Conservation (phyloP, 768 basidiomycete genomes). For the Lyophyllum atratum region DNA sequence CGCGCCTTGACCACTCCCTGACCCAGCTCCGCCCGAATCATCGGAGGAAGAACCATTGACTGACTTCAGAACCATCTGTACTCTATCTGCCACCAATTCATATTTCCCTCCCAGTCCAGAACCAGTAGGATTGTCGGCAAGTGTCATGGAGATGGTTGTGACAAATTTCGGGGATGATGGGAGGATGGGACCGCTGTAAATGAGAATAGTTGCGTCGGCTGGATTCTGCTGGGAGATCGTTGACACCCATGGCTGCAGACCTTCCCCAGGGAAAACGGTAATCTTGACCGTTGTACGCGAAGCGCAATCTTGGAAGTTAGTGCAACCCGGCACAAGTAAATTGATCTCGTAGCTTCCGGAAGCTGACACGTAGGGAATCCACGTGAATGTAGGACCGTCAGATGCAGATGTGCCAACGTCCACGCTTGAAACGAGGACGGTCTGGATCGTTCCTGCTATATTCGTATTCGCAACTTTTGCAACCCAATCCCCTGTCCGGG, state of each 20-base stretch:
- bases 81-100: slow-evolving; percentile 81
- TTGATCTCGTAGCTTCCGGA: slow-evolving; percentile 85
- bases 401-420: slow-evolving; percentile 61
- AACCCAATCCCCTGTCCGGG: slow-evolving; percentile 71
- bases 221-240: slow-evolving; percentile 73
- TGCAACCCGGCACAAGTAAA: slow-evolving; percentile 86
- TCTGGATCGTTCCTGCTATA: slow-evolving; percentile 80
- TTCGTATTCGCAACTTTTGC: slow-evolving; percentile 62
- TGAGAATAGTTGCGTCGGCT: slow-evolving; percentile 54
- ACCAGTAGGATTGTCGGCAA: slow-evolving; percentile 67
- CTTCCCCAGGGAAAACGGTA: slow-evolving; percentile 77
- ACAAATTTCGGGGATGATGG: slow-evolving; percentile 72
- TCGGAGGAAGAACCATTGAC: slow-evolving; percentile 45
- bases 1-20: slow-evolving; percentile 29
- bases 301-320: slow-evolving; percentile 75
- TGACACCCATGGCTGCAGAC: slow-evolving; percentile 63
- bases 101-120: slow-evolving; percentile 67
- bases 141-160: slow-evolving; percentile 72
- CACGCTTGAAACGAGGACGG: slow-evolving; percentile 70
- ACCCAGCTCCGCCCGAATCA: slow-evolving; percentile 30
- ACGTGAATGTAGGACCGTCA: slow-evolving; percentile 79
- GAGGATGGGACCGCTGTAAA: slow-evolving; percentile 87
- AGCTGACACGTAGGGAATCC: slow-evolving; percentile 91
- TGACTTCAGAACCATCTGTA: slow-evolving; percentile 78
- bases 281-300: slow-evolving; percentile 81